Conservation (phyloP, 257 asterid species). For the Avicennia marina region DNA sequence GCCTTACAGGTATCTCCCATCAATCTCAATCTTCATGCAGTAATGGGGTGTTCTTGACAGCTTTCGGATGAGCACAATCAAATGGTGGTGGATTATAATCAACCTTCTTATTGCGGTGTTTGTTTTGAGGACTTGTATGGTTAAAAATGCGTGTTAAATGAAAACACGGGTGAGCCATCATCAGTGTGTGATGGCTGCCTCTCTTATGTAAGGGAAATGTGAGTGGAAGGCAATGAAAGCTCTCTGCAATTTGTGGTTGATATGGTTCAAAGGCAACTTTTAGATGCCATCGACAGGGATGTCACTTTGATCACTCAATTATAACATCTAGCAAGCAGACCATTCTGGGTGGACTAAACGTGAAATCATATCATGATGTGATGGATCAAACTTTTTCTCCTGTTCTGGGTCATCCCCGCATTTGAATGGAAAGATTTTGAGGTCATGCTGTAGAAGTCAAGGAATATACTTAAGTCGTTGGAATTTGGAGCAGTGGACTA, state of each 20-base stretch:
- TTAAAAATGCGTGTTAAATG: neutral
- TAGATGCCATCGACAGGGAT: neutral
- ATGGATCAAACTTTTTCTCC: neutral
- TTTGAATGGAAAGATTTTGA: neutral
- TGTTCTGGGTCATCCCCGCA: neutral
- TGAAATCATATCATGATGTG: neutral
- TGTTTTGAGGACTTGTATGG: neutral
- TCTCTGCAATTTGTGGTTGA: neutral
- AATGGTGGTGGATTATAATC: neutral
- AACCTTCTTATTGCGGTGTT: neutral
- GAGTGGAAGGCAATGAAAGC: conserved; percentile 1
- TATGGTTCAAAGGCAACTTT: neutral
- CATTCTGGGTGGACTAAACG: conserved; percentile 8
- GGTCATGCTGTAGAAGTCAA: neutral
- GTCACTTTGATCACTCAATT: neutral
- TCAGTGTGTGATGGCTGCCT: neutral
- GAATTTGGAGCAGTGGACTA: no score
- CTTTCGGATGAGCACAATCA: neutral
- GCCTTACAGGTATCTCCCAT: neutral
- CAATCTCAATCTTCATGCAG: no score
- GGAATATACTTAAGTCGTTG: no score
- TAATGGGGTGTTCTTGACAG: no score
- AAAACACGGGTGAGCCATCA: neutral
- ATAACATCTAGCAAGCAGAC: neutral
- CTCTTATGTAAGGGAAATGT: no score